A percentile compares a stretch with the other conserved stretches of the same genome.
Evolutionary conservation across 192 early-diverging fungal genomes (phyloP).

Genomic region (Haplosporangium gracile): DNA sequence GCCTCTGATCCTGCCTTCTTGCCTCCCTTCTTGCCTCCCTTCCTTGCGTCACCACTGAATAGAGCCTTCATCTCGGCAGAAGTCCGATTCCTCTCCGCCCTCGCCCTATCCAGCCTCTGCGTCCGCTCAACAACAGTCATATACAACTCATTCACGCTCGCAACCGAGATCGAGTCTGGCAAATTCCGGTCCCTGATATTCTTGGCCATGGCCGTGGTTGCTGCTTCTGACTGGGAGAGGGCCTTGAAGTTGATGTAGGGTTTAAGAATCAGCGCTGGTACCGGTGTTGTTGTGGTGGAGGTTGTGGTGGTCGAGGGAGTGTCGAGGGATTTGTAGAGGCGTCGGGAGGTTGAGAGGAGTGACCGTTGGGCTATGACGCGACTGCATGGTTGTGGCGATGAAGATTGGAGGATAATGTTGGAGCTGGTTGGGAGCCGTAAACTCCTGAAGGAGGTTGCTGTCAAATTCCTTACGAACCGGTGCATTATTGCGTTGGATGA

Average conservation of each 20-base stretch:
- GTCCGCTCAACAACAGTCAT: constrained; percentile 56
- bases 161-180: constrained; percentile 57
- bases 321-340: neutral
- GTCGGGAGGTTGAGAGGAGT: neutral
- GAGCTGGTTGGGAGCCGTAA: neutral
- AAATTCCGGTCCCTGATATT: constrained; percentile 72
- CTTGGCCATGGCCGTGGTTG: constrained; percentile 44
- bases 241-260: constrained; percentile 72
- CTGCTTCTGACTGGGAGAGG: constrained; percentile 63
- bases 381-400: neutral
- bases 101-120: constrained; percentile 59
- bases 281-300: neutral
- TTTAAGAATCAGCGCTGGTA: constrained; percentile 32
- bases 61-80: constrained; percentile 43
- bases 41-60: constrained; percentile 17
- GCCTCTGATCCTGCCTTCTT: neutral
- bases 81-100: constrained; percentile 64
- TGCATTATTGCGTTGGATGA: constrained; percentile 2
- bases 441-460: neutral
- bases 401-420: neutral
- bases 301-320: neutral
- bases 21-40: constrained; percentile 13
- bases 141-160: constrained; percentile 64
- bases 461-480: constrained; percentile 9
- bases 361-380: neutral